phyloP scores from a whole-genome alignment of 805 yeast species.

The Nematodospora valgi region DNA sequence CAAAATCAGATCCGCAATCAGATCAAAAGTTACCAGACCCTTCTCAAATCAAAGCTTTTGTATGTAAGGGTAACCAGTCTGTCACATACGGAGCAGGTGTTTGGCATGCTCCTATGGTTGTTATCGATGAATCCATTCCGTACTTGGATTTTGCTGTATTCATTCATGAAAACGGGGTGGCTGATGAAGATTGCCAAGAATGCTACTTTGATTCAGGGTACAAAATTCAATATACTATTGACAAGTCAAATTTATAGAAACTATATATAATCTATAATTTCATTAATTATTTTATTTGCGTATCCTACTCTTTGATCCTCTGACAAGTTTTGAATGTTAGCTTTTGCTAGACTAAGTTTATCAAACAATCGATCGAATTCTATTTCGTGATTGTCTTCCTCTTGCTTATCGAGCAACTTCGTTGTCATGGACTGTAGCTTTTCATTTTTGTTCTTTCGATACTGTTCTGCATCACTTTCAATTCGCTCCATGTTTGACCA shows the following conservation, averaged over 20 bases:
- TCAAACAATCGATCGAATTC: conserved; percentile 30
- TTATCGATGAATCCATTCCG: conserved; percentile 53
- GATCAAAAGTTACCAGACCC: conserved; percentile 57
- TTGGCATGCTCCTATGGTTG: conserved; percentile 98
- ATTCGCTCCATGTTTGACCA: conserved; percentile 35
- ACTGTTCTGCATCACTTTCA: conserved; percentile 10
- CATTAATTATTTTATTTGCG: conserved; percentile 34
- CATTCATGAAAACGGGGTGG: conserved; percentile 77
- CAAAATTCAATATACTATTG: conserved; percentile 24
- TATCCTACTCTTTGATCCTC: conserved; percentile 25
- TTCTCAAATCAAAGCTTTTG: conserved; percentile 59
- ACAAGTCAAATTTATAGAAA: conserved; percentile 3
- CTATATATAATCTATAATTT: conserved; percentile 37
- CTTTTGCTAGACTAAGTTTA: conserved; percentile 35
- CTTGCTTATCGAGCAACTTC: conserved; percentile 18
- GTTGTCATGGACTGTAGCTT: conserved; percentile 24
- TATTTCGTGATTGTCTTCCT: conserved; percentile 9
- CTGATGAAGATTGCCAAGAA: conserved; percentile 81
- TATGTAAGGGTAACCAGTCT: conserved; percentile 79
- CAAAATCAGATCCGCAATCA: conserved; percentile 43
- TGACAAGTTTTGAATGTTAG: conserved; percentile 20
- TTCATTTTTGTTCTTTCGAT: conserved; percentile 19
- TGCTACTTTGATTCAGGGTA: conserved; percentile 64
- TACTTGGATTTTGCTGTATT: conserved; percentile 80
- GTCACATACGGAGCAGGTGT: conserved; percentile 82